Conservation (phyloP, 306 rosid genomes). For the Vigna nakashimae region DNA sequence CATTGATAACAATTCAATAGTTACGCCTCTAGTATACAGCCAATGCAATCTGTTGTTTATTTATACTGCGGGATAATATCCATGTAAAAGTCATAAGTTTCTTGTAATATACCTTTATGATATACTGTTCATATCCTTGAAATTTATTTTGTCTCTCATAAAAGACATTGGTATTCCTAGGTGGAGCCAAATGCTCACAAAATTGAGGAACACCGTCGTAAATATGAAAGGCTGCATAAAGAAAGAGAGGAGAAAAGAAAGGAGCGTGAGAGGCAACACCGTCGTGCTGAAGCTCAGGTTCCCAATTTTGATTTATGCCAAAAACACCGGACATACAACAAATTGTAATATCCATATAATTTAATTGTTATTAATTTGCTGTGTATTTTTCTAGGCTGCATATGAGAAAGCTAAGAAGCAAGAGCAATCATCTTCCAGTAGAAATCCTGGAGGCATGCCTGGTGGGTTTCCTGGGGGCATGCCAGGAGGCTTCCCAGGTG, state of each 20-base stretch:
- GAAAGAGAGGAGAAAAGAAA: constrained; percentile 73
- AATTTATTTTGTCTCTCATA: constrained; percentile 34
- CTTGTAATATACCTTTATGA: background rate
- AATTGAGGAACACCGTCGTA: constrained; percentile 90
- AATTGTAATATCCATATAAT: constrained; percentile 22
- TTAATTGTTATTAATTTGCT: constrained; percentile 38
- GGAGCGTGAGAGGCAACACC: constrained; percentile 72
- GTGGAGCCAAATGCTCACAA: constrained; percentile 92
- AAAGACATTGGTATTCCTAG: constrained; percentile 50
- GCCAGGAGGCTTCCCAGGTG: constrained; percentile 59
- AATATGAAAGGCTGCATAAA: constrained; percentile 86
- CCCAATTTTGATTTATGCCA: constrained; percentile 25
- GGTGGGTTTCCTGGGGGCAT: constrained; percentile 70
- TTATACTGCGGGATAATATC: constrained; percentile 7
- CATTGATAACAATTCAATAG: background rate
- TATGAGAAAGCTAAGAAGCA: constrained; percentile 89
- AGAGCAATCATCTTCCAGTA: constrained; percentile 80
- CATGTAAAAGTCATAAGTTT: constrained; percentile 5
- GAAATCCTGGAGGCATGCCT: constrained; percentile 75
- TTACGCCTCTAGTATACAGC: background rate
- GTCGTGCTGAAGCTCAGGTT: constrained; percentile 94
- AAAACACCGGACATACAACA: background rate
- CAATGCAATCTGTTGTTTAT: constrained; percentile 20
- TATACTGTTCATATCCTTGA: background rate
- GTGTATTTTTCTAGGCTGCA: constrained; percentile 65